Base-by-base conservation (phyloP, 345 rosid genomes). In the Gossypium herbaceum region DNA sequence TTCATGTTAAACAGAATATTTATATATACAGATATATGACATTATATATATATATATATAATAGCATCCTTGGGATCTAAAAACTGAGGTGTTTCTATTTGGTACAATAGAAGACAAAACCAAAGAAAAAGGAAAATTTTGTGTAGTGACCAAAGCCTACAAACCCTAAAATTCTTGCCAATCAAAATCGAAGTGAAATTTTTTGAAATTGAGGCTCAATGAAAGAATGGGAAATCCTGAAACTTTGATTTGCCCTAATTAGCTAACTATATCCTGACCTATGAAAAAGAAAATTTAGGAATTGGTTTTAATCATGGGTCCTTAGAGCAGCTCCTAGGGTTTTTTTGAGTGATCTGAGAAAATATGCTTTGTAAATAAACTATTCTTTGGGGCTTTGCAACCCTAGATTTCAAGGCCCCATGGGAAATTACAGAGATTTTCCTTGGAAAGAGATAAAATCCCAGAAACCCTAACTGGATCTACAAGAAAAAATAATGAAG, bases 391-490 rank as follows among this genome's bases (percentile, higher is more conserved):
- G 34, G 63, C 20, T 55, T 12, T 20, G 29, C 47, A 59, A 60
- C 76, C 57, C 76, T 59, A 73, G 67, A 41, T 56, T 57, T 45
- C 22, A 44, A 15, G 13, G 2, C 41, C 29, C n/a, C 0, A 24
- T 7, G 43, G 39, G 61, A 47, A 16, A 7, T 19, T 29, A 7
- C 45, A 17, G 15, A 34, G 25, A 74, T 16, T 63, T 50, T 29
- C 69, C 27, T 12, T 11, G 8, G 24, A 48, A 73, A 48, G 17
- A 11, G 41, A 41, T 41, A 73, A 73, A 60, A 74, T 81, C 79
- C 81, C 58, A 52, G 84, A 78, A 55, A 75, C 79, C 74, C 47
- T 34, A 22, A 43, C 45, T 45, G 48, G 47, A 48, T 61, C 24
- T n/a, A 9, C 12, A 16, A 5, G 39, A 17, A 25, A 22, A 13